Evolutionary conservation across 257 asterid genomes (phyloP), one percentile per base, ranked within the genome.

Genomic region (Phtheirospermum japonicum): DNA sequence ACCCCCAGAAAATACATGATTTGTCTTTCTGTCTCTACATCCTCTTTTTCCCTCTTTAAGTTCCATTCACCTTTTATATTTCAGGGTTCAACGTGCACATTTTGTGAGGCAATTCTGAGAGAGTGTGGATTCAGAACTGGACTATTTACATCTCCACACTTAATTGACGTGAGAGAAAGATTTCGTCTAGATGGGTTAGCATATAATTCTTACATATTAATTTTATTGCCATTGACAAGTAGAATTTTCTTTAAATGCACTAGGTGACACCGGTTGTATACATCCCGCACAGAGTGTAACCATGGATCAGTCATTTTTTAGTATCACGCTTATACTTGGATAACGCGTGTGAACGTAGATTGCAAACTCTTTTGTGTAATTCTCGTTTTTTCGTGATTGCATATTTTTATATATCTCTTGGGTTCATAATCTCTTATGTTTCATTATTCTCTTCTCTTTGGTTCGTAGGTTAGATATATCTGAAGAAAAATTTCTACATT

Each of bases 121-220:
- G 88, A 90, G 71, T 72, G 95, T 66, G 95, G 97, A 66, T 77
- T 85, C 74, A 80, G 75, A 74, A 90, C 97, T 58, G 97, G 97
- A 70, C 84, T 87, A 32, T 90, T 90, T 71, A 85, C 90, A 73
- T 90, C 97, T 42, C 97, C 97, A 4, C 95, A 90, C 79, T 79
- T 90, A 79, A 87, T 87, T 78, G 97, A 90, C 63, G 90, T 90
- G 82, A 81, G 92, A 76, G 97, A 90, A 78, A 78, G 97, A 82
- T 87, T 87, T 67, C 95, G 96, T 61, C 71, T 87, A 13, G 79
- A 87, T 64, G 94, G 95, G 96, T 89, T 31, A 67, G 81, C 67
- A 68, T 70, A 59, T 50, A 28, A 70, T 63, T 46, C 70, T 66
- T 66, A 42, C 36, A 40, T 52, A 18, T 77, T 53, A 42, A 31